phyloP scores from a whole-genome alignment of 352 stramenopile genomes.

The Phytophthora ohioensis region DNA sequence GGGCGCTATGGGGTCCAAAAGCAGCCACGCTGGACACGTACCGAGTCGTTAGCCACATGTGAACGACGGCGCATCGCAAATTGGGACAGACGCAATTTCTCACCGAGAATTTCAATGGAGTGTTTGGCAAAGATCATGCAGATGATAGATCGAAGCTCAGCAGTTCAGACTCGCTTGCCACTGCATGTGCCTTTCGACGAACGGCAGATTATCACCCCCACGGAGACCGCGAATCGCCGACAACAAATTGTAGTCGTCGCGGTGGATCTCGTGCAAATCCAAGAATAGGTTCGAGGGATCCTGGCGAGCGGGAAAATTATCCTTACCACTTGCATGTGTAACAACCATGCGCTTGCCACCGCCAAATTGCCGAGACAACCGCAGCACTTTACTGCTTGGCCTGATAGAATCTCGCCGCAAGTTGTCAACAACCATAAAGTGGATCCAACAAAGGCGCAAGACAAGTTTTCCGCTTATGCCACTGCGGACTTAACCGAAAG shows the following conservation, averaged over 20 bases:
- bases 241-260: background rate
- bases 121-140: too few relatives aligned
- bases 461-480: background rate
- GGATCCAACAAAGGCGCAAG: background rate
- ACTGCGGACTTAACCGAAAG: too few relatives aligned
- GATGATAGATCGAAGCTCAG: too few relatives aligned
- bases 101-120: background rate
- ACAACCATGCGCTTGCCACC: background rate
- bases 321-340: conserved; percentile 26
- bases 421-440: background rate
- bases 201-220: background rate
- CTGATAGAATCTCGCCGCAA: background rate
- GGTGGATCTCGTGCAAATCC: conserved; percentile 22
- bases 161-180: background rate
- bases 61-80: conserved; percentile 9
- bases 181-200: background rate
- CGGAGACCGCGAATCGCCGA: background rate
- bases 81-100: background rate
- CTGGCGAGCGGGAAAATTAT: conserved; percentile 15
- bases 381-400: background rate
- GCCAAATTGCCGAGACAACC: conserved; percentile 25
- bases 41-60: background rate
- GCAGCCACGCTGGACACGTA: too few relatives aligned
- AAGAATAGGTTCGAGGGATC: conserved; percentile 20
- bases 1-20: too few relatives aligned